These are phyloP conservation scores for Ophiostoma sp. DNA, from an alignment of 2,329 filamentous ascomycete species.

Conservation along the genomic window DNA sequence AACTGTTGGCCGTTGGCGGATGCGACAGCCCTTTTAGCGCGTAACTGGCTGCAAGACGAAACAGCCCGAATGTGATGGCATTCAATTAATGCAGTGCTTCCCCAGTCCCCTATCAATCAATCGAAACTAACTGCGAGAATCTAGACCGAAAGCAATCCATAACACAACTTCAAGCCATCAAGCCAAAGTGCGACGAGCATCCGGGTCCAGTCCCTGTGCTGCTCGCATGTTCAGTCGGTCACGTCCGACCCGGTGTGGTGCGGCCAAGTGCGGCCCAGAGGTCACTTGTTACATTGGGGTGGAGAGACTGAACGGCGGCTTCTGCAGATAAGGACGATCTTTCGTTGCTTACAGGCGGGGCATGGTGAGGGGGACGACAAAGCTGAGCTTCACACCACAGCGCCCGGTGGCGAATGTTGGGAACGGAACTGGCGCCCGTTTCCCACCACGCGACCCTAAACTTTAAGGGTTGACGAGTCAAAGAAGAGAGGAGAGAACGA, in stretches of 20 bases:
- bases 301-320: neutral
- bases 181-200: neutral
- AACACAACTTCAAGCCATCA: neutral
- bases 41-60: neutral
- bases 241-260: neutral
- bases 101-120: neutral
- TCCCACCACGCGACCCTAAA: conserved; percentile 3
- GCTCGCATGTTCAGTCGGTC: neutral
- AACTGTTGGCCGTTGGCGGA: too few relatives aligned
- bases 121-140: neutral
- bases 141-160: neutral
- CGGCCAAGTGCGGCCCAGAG: conserved; percentile 7
- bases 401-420: conserved; percentile 7
- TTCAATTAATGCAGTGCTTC: neutral
- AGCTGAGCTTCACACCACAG: neutral
- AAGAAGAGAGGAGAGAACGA: neutral
- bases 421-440: neutral
- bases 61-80: neutral
- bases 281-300: neutral
- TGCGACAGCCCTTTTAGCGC: neutral
- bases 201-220: neutral
- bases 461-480: neutral
- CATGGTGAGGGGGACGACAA: neutral
- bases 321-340: conserved; percentile 13
- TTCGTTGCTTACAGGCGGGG: neutral